These are phyloP conservation scores for Talaromyces islandicus DNA, from an alignment of 2,329 filamentous ascomycete species.

Conservation along the genomic window DNA sequence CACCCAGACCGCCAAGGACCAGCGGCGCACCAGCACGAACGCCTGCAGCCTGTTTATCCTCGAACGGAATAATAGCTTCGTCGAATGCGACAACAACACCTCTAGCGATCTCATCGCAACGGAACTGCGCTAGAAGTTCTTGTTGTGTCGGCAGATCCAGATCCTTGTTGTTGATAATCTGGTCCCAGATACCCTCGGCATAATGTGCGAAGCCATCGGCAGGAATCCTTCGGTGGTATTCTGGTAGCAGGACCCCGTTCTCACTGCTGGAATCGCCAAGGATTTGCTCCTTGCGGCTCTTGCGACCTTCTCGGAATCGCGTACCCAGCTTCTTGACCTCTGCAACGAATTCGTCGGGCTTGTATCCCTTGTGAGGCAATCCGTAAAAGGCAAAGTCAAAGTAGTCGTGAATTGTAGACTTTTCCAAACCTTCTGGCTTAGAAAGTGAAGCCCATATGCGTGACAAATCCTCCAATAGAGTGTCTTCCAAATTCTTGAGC, in stretches of 20 bases:
- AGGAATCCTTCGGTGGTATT: slow-evolving; percentile 92
- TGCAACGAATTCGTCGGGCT: slow-evolving; percentile 80
- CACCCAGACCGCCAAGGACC: slow-evolving; percentile 69
- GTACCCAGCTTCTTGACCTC: slow-evolving; percentile 75
- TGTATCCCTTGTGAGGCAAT: slow-evolving; percentile 91
- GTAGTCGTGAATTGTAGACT: slow-evolving; percentile 88
- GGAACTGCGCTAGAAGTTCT: slow-evolving; percentile 91
- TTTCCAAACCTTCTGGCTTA: slow-evolving; percentile 83
- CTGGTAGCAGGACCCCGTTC: slow-evolving; percentile 79
- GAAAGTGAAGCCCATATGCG: slow-evolving; percentile 91
- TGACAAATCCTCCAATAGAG: slow-evolving; percentile 79
- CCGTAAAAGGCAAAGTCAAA: slow-evolving; percentile 98
- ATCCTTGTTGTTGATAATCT: slow-evolving; percentile 98
- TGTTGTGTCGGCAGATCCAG: slow-evolving; percentile 94
- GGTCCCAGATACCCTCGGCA: slow-evolving; percentile 91
- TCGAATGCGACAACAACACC: slow-evolving; percentile 85
- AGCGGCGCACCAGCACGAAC: slow-evolving; percentile 64
- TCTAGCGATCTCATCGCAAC: slow-evolving; percentile 91
- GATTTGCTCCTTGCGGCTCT: slow-evolving; percentile 55
- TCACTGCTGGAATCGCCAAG: slow-evolving; percentile 59
- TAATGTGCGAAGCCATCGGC: slow-evolving; percentile 96
- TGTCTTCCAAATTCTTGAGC: slow-evolving; percentile 81
- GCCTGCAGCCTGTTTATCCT: slow-evolving; percentile 75
- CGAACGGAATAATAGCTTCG: slow-evolving; percentile 70
- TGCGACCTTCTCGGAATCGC: slow-evolving; percentile 76